Conservation (phyloP, 75 land plant genomes). For the Picea sitchensis region DNA sequence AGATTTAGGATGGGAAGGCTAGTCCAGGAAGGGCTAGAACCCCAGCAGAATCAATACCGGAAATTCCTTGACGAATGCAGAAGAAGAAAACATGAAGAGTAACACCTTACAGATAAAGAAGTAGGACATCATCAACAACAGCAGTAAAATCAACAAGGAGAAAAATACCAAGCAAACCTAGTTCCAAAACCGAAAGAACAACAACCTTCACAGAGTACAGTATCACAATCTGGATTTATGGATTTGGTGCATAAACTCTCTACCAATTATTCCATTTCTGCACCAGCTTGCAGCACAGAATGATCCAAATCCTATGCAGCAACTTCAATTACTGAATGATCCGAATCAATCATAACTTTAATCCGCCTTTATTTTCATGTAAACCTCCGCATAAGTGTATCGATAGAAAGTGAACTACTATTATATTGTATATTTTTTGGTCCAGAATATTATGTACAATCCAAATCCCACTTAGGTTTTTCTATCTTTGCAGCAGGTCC, state of each 20-base stretch:
- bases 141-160: not conserved
- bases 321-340: not conserved
- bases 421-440: not conserved
- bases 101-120: not conserved
- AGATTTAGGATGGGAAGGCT: not conserved
- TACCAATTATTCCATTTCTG: conserved; percentile 3
- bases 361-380: not conserved
- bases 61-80: not conserved
- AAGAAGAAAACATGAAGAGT: not conserved
- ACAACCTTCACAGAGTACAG: not conserved
- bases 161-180: not conserved
- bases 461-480: not conserved
- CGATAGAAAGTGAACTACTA: not conserved
- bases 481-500: not conserved
- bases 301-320: not conserved
- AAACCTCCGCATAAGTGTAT: not conserved
- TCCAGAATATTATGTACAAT: not conserved
- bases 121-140: not conserved
- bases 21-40: not conserved
- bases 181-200: conserved; percentile 1
- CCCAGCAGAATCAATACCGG: not conserved
- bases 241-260: conserved; percentile 10
- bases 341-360: not conserved
- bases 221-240: conserved; percentile 9
- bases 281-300: not conserved